A percentile compares a stretch with the other conserved stretches of the same genome.
Evolutionary conservation across 1,139 yeast species (phyloP).

Genomic region (Hansenula lynferdii): DNA sequence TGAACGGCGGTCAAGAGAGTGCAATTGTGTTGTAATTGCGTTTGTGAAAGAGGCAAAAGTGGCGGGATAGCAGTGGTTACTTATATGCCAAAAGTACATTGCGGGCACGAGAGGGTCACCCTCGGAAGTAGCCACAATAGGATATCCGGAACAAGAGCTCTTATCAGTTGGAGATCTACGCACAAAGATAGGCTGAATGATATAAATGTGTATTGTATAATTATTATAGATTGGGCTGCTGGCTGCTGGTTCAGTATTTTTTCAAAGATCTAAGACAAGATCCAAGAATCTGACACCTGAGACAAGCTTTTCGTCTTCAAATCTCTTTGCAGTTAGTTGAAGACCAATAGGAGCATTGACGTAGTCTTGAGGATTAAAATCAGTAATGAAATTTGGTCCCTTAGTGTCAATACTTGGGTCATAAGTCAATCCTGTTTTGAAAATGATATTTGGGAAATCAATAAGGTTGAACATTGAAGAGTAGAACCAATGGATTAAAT

Average conservation of each 20-base stretch:
- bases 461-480: constrained; percentile 62
- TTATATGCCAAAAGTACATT: background rate
- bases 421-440: constrained; percentile 59
- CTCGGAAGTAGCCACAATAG: too few species aligned
- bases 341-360: constrained; percentile 49
- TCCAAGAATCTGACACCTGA: constrained; percentile 31
- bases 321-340: constrained; percentile 48
- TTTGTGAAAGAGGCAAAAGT: too few species aligned
- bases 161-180: too few species aligned
- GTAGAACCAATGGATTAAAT: constrained; percentile 72
- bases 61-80: background rate
- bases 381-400: constrained; percentile 18
- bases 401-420: constrained; percentile 31
- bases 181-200: too few species aligned
- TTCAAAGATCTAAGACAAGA: too few species aligned
- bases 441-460: constrained; percentile 59
- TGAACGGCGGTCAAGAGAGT: too few species aligned
- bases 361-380: constrained; percentile 34
- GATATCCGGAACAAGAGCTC: too few species aligned
- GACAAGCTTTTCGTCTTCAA: constrained; percentile 49
- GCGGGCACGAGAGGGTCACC: background rate
- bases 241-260: too few species aligned
- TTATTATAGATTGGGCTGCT: too few species aligned
- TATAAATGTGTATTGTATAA: too few species aligned
- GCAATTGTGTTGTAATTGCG: too few species aligned